Conservation (phyloP, 805 yeast genomes). For the Metschnikowia santaceciliae region DNA sequence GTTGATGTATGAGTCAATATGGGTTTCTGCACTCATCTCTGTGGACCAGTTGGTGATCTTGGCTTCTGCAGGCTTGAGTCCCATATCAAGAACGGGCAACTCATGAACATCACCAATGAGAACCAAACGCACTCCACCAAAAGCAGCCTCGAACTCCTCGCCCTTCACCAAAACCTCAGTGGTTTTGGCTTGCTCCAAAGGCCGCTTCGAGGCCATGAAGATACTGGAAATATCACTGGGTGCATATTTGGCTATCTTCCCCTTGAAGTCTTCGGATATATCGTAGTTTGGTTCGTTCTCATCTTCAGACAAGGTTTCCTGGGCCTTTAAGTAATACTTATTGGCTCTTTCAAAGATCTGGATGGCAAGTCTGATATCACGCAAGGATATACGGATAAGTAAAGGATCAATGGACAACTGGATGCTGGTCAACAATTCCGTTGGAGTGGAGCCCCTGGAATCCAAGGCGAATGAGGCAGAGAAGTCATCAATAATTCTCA, state of each 20-base stretch:
- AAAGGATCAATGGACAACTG: slow-evolving; percentile 76
- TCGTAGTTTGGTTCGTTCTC: slow-evolving; percentile 28
- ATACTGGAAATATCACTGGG: slow-evolving; percentile 58
- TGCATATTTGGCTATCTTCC: slow-evolving; percentile 58
- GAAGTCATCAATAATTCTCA: slow-evolving; percentile 85
- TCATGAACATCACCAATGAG: slow-evolving; percentile 90
- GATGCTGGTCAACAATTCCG: slow-evolving; percentile 57
- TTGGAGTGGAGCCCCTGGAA: slow-evolving; percentile 57
- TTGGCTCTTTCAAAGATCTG: slow-evolving; percentile 70
- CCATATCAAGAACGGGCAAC: slow-evolving; percentile 78
- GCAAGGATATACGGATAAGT: slow-evolving; percentile 72
- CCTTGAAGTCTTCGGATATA: slow-evolving; percentile 62
- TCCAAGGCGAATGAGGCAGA: slow-evolving; percentile 74
- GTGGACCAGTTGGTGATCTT: slow-evolving; percentile 83
- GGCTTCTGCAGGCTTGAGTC: slow-evolving; percentile 63
- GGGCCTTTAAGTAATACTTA: slow-evolving; percentile 39
- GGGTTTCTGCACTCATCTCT: slow-evolving; percentile 65
- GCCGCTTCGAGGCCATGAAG: slow-evolving; percentile 30
- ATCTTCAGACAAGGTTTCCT: slow-evolving; percentile 8
- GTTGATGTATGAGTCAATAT: slow-evolving; percentile 63
- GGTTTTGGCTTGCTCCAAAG: not conserved
- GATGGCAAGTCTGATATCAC: slow-evolving; percentile 82
- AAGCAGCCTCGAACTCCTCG: slow-evolving; percentile 60
- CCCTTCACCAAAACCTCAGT: slow-evolving; percentile 50
- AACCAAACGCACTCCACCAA: slow-evolving; percentile 77